Conservation (phyloP, 2,329 filamentous ascomycete genomes). For the Xylaria sp. region DNA sequence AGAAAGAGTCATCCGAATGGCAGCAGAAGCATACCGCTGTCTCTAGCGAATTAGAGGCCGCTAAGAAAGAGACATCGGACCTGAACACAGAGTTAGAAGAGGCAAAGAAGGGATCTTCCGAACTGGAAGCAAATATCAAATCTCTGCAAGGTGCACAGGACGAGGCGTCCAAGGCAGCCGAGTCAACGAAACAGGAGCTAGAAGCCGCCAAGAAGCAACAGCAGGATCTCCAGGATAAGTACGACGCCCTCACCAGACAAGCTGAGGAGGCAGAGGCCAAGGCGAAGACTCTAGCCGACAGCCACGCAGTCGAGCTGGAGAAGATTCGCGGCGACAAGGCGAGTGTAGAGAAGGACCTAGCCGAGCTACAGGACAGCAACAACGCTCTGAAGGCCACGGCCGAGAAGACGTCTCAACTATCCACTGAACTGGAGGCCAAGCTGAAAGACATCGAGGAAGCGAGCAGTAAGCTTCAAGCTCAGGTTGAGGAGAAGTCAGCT, state of each 20-base stretch:
- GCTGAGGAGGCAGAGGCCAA: conserved; percentile 41
- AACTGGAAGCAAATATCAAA: conserved; percentile 40
- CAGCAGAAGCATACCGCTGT: conserved; percentile 40
- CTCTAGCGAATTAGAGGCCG: conserved; percentile 39
- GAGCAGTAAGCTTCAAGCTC: conserved; percentile 11
- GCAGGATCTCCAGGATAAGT: conserved; percentile 34
- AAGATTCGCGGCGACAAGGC: conserved; percentile 37
- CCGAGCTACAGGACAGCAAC: conserved; percentile 42
- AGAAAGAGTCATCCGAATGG: conserved; percentile 43
- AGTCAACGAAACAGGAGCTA: conserved; percentile 45
- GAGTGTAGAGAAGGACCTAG: conserved; percentile 44
- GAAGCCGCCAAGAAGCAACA: conserved; percentile 47
- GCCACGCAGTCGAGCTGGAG: conserved; percentile 39
- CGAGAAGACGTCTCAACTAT: conserved; percentile 42
- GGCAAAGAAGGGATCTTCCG: conserved; percentile 41
- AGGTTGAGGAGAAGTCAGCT: conserved; percentile 5
- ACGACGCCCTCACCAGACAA: conserved; percentile 37
- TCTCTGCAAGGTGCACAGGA: conserved; percentile 37
- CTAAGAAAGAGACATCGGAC: conserved; percentile 42
- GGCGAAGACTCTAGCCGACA: conserved; percentile 36
- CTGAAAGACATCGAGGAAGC: conserved; percentile 46
- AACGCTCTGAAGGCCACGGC: conserved; percentile 41
- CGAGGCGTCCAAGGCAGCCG: conserved; percentile 43
- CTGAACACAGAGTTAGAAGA: conserved; percentile 40
- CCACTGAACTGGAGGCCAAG: conserved; percentile 37